These are phyloP conservation scores for Lecanicillium sp. DNA, from an alignment of 2,329 filamentous ascomycete genomes.

Conservation along the genomic window DNA sequence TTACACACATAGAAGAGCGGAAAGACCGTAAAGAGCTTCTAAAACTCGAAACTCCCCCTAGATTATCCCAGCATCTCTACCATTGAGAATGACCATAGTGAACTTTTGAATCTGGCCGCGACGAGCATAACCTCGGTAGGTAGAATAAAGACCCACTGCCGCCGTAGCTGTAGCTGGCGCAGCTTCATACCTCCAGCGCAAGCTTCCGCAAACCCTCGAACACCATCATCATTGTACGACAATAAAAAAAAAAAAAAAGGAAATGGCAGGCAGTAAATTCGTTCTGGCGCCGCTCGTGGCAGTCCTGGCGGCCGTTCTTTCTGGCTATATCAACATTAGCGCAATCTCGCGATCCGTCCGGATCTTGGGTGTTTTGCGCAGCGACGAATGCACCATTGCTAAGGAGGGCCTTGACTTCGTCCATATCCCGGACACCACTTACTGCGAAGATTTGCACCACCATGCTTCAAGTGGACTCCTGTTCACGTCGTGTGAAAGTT, in stretches of 20 bases:
- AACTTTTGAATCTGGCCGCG: too few relatives aligned
- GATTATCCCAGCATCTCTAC: too few relatives aligned
- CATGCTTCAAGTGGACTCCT: slow-evolving; percentile 41
- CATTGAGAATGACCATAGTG: too few relatives aligned
- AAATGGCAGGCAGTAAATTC: slow-evolving; percentile 1
- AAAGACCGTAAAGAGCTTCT: too few relatives aligned
- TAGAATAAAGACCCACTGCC: too few relatives aligned
- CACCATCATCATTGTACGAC: too few relatives aligned
- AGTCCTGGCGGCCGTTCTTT: background rate
- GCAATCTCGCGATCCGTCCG: slow-evolving; percentile 1
- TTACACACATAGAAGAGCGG: too few relatives aligned
- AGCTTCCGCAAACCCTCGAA: too few relatives aligned
- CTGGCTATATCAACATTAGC: slow-evolving; percentile 5
- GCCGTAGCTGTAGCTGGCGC: too few relatives aligned
- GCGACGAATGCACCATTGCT: background rate
- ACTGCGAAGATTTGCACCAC: slow-evolving; percentile 57
- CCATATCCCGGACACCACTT: slow-evolving; percentile 43
- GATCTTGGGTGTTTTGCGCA: slow-evolving; percentile 7
- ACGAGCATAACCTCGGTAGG: too few relatives aligned
- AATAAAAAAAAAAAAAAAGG: background rate
- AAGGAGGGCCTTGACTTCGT: slow-evolving; percentile 27
- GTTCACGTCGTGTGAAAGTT: slow-evolving; percentile 52
- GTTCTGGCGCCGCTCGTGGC: background rate
- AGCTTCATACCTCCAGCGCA: too few relatives aligned
- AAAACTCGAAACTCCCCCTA: too few relatives aligned